Percentiles rank a stretch among this genome's conserved stretches.
Conservation (phyloP, 148 eudicot species). For the Silene conica region DNA sequence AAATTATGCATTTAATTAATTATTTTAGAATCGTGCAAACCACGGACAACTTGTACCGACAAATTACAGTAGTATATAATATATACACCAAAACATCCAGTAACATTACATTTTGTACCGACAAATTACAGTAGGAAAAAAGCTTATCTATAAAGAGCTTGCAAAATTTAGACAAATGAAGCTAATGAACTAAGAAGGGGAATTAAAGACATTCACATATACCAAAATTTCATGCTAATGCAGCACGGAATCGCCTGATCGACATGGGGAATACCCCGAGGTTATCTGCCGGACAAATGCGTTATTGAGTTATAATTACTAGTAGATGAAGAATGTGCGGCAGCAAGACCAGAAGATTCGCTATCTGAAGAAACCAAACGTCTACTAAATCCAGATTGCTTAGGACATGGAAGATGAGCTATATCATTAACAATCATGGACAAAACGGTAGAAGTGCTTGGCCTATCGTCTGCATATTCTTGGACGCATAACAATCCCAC, state of each 20-base stretch:
- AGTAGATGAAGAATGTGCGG: slow-evolving; percentile 11
- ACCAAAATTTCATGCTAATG: neutral
- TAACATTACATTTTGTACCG: neutral
- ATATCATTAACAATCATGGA: slow-evolving; percentile 30
- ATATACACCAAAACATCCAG: neutral
- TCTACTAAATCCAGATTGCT: slow-evolving; percentile 26
- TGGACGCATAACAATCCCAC: slow-evolving; percentile 32
- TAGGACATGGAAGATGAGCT: slow-evolving; percentile 28
- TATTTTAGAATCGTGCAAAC: too few species aligned
- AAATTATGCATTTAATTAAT: too few species aligned
- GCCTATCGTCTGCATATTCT: slow-evolving; percentile 26
- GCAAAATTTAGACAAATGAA: neutral
- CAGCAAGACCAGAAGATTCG: slow-evolving; percentile 10
- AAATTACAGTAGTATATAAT: too few species aligned
- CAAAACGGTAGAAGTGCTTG: slow-evolving; percentile 19
- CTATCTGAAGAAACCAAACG: slow-evolving; percentile 18
- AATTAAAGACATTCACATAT: neutral
- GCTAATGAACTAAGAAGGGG: neutral
- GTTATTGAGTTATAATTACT: slow-evolving; percentile 19
- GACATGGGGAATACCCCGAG: neutral
- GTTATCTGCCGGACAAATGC: slow-evolving; percentile 19
- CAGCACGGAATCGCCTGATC: neutral
- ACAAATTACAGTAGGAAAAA: neutral
- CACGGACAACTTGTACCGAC: too few species aligned
- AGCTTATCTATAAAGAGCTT: neutral